Conservation (phyloP, 306 rosid species). For the Parietaria judaica region DNA sequence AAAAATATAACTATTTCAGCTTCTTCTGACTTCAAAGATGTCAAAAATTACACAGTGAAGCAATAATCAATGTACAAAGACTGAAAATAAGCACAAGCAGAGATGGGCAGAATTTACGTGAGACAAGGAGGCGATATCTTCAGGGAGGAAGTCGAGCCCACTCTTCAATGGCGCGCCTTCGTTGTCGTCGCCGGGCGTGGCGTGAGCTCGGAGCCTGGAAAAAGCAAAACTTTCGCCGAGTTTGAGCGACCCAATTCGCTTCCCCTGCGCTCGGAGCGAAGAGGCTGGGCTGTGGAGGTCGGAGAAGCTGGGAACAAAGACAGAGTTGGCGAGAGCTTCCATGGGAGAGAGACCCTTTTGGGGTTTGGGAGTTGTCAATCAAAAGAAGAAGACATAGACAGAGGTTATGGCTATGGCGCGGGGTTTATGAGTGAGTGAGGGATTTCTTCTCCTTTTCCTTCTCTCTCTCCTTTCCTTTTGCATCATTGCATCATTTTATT, state of each 20-base stretch:
- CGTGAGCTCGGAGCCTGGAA: constrained; percentile 26
- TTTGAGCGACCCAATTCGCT: constrained; percentile 37
- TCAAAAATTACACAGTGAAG: too few relatives aligned
- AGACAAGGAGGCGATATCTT: constrained; percentile 23
- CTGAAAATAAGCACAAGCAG: not conserved
- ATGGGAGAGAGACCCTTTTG: constrained; percentile 18
- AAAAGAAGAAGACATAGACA: too few relatives aligned
- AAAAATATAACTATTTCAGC: too few relatives aligned
- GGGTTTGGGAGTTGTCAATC: not conserved
- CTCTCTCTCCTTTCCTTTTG: not conserved
- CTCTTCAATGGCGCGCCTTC: constrained; percentile 26
- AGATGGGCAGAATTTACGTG: constrained; percentile 24
- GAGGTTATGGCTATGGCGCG: too few relatives aligned
- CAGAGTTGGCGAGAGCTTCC: constrained; percentile 54
- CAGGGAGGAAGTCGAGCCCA: constrained; percentile 27
- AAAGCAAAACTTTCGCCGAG: constrained; percentile 17
- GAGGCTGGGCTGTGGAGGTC: constrained; percentile 18
- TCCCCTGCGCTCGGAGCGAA: constrained; percentile 24
- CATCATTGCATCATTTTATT: too few relatives aligned
- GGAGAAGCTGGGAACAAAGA: constrained; percentile 28
- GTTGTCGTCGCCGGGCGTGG: constrained; percentile 22
- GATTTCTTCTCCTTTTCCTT: not conserved
- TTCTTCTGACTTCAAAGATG: too few relatives aligned
- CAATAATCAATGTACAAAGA: not conserved
- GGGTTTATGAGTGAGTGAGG: not conserved